A percentile compares a stretch with the other conserved stretches of the same genome.
phyloP scores from a whole-genome alignment of 2,329 filamentous ascomycete species.

The Aureobasidium sp. region DNA sequence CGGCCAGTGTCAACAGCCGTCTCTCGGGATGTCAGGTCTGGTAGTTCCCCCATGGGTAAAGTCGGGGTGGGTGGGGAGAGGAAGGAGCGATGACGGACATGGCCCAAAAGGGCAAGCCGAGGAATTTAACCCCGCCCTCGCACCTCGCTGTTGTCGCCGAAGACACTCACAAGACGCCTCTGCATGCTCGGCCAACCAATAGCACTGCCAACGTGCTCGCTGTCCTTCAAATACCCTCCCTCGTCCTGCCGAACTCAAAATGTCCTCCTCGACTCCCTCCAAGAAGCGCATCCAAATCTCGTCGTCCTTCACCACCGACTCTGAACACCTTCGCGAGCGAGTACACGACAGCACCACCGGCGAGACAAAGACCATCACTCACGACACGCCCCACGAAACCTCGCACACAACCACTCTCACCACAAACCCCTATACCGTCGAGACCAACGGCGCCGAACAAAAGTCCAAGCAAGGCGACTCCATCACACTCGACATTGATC shows the following conservation, averaged over 20 bases:
- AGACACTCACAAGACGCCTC: background rate
- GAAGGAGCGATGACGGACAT: background rate
- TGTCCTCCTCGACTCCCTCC: slow-evolving; percentile 3
- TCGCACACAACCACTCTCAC: slow-evolving; percentile 29
- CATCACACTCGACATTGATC: slow-evolving; percentile 15
- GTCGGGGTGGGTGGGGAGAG: background rate
- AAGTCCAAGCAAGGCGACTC: slow-evolving; percentile 18
- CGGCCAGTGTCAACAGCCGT: background rate
- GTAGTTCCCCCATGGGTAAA: background rate
- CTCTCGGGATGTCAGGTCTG: background rate
- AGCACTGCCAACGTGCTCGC: background rate
- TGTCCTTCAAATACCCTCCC: background rate
- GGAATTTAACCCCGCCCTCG: background rate
- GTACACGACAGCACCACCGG: slow-evolving; percentile 32
- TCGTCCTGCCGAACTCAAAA: background rate
- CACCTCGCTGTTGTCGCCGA: background rate
- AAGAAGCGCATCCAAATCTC: slow-evolving; percentile 16
- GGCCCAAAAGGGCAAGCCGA: background rate
- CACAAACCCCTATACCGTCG: slow-evolving; percentile 30
- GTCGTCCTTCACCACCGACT: slow-evolving; percentile 18
- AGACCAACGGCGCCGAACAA: slow-evolving; percentile 29
- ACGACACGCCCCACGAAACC: slow-evolving; percentile 28
- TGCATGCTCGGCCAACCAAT: background rate
- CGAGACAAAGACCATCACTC: slow-evolving; percentile 30
- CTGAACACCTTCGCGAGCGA: slow-evolving; percentile 33